Conservation (phyloP, 2,329 filamentous ascomycete genomes). For the Exophiala sp. region DNA sequence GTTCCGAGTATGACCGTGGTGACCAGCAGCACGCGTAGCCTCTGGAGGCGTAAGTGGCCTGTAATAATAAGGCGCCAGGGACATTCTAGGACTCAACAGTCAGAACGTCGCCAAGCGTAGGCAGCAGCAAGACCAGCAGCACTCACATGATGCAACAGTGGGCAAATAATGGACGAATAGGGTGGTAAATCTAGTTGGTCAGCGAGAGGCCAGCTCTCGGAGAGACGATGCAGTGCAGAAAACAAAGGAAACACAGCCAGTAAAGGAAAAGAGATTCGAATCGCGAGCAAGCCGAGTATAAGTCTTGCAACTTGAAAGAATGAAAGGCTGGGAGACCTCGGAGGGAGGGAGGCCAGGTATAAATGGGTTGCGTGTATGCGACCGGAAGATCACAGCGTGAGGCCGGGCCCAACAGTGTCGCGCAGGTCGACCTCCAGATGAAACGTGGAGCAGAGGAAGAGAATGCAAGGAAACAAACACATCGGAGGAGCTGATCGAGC, state of each 20-base stretch:
- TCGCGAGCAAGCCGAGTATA: conserved; percentile 18
- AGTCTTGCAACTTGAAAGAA: conserved; percentile 26
- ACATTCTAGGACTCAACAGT: conserved; percentile 34
- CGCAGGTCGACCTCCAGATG: conserved; percentile 23
- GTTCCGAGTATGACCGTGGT: conserved; percentile 52
- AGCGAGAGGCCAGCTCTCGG: conserved; percentile 26
- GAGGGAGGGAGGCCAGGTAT: conserved; percentile 23
- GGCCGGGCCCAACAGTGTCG: conserved; percentile 23
- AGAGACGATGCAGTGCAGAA: conserved; percentile 8
- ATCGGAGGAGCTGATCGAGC: conserved; percentile 16
- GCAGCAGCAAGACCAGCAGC: conserved; percentile 9
- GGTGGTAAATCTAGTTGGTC: conserved; percentile 9
- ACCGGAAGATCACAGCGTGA: conserved; percentile 15
- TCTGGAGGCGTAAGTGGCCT: conserved; percentile 43
- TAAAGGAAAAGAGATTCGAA: conserved; percentile 24
- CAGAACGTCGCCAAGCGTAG: conserved; percentile 6
- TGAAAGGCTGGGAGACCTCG: conserved; percentile 28
- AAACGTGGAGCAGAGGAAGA: conserved; percentile 23
- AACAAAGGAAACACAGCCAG: conserved; percentile 25
- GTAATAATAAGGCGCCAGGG: conserved; percentile 39
- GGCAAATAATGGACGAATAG: no score
- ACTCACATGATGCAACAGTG: conserved; percentile 24
- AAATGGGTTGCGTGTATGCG: conserved; percentile 26
- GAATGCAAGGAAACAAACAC: conserved; percentile 23
- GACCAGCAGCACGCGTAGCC: conserved; percentile 33